Evolutionary conservation across 768 basidiomycete genomes (phyloP).

Genomic region (Crucibulum laeve): DNA sequence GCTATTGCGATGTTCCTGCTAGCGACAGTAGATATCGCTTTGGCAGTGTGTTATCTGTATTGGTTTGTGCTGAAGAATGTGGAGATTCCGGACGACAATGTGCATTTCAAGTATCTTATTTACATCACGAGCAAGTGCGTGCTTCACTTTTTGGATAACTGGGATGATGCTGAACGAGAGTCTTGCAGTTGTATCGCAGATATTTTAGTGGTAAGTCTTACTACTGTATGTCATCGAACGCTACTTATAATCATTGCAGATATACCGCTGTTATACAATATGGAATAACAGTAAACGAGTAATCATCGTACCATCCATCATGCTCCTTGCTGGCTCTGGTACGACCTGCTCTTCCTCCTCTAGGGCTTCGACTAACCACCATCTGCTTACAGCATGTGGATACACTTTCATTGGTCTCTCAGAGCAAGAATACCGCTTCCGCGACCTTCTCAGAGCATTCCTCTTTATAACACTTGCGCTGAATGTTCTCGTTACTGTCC

Average conservation of each 20-base stretch:
- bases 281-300: slow-evolving; percentile 25
- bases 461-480: slow-evolving; percentile 22
- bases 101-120: slow-evolving; percentile 23
- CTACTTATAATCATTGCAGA: slow-evolving; percentile 10
- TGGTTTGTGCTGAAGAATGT: slow-evolving; percentile 19
- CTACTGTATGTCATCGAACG: neutral
- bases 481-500: slow-evolving; percentile 20
- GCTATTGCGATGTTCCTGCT: slow-evolving; percentile 22
- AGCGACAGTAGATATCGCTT: slow-evolving; percentile 22
- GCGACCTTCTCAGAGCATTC: slow-evolving; percentile 21
- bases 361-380: neutral
- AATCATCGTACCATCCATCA: slow-evolving; percentile 18
- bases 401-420: slow-evolving; percentile 22
- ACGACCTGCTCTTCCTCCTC: slow-evolving; percentile 6
- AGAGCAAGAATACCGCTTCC: slow-evolving; percentile 21
- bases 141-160: neutral
- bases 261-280: slow-evolving; percentile 26
- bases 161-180: neutral
- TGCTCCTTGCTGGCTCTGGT: slow-evolving; percentile 22
- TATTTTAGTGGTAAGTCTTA: slow-evolving; percentile 19
- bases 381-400: slow-evolving; percentile 15
- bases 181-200: slow-evolving; percentile 21
- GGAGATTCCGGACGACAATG: slow-evolving; percentile 18
- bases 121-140: slow-evolving; percentile 29
- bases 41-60: slow-evolving; percentile 23